Evolutionary conservation across 371 early-diverging fungal genomes (phyloP), one percentile per base, ranked within the genome.

Genomic region (Parasitella parasitica): DNA sequence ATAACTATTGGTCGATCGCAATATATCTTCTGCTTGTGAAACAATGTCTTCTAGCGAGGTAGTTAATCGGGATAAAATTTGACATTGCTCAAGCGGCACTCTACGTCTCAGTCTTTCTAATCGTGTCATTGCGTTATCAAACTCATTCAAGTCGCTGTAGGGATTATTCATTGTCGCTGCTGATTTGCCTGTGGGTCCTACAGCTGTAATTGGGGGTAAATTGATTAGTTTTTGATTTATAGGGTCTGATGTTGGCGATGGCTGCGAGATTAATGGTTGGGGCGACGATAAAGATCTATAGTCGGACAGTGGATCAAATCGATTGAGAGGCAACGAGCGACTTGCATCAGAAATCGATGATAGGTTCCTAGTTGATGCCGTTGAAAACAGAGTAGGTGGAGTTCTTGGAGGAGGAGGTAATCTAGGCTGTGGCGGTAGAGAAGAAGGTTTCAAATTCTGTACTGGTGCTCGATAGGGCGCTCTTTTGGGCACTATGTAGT

Each of bases 401-500:
- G 67, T 64, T 12, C 60, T 57, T 12, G 67, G 61, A 26, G 67
- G 57, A 20, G 63, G 63, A 12, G 66, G 66, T 36, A 66, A 54
- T 30, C 67, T 27, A 3, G 37, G 55, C 16, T 41, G 39, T 28
- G 20, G 46, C 12, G 43, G 63, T 2, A 16, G 22, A 1, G 32
- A 46, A 20, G 26, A 55, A 37, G 32, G 51, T 30, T 15, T 41
- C 11, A n/a, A 18, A 46, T 34, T 30, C 20, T 41, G 59, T 28
- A 13, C 18, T 9, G 30, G 48, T 15, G 37, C 43, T 32, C 18
- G 59, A 27, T 53, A 56, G 2, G 50, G 35, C 0, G n/a, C 59
- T 34, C 77, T 58, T 50, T 67, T 73, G 8, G 78, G 72, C 12
- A 59, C 53, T 34, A 74, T 72, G 22, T 74, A 77, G 30, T 77